Conservation (phyloP, 1,284 basidiomycete species). For the Rhodotorula sp. region DNA sequence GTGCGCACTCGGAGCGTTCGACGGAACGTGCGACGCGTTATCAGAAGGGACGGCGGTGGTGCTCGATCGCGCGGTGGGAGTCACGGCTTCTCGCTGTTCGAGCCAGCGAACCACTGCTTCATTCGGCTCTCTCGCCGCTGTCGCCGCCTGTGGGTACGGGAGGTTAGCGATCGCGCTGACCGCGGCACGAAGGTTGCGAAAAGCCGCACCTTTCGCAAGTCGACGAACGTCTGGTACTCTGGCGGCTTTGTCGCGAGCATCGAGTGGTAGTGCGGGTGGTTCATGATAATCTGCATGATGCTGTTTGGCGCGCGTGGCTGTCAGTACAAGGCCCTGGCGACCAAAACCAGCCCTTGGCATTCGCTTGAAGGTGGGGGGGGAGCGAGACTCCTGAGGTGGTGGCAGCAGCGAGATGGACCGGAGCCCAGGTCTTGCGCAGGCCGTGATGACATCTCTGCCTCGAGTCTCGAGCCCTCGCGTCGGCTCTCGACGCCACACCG, state of each 20-base stretch:
- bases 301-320: background rate
- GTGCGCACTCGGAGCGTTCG: background rate
- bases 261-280: slow-evolving; percentile 26
- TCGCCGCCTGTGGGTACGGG: slow-evolving; percentile 12
- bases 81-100: background rate
- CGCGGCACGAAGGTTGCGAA: background rate
- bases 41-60: no score
- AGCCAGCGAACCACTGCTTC: slow-evolving; percentile 21
- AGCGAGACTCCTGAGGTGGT: no score
- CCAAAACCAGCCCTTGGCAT: no score
- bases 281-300: slow-evolving; percentile 24
- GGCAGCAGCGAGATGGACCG: background rate
- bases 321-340: background rate
- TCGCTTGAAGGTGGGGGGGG: no score
- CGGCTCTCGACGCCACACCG: no score
- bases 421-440: no score
- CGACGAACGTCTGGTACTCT: slow-evolving; percentile 31
- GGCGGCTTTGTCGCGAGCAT: slow-evolving; percentile 11
- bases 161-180: background rate
- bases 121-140: background rate
- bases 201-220: slow-evolving; percentile 12
- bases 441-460: no score
- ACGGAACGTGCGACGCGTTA: background rate
- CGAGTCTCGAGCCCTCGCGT: no score
- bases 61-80: background rate